Evolutionary conservation across 495 filamentous ascomycete genomes (phyloP), one percentile per base, ranked within the genome.

Genomic region (Jackrogersella minutella): DNA sequence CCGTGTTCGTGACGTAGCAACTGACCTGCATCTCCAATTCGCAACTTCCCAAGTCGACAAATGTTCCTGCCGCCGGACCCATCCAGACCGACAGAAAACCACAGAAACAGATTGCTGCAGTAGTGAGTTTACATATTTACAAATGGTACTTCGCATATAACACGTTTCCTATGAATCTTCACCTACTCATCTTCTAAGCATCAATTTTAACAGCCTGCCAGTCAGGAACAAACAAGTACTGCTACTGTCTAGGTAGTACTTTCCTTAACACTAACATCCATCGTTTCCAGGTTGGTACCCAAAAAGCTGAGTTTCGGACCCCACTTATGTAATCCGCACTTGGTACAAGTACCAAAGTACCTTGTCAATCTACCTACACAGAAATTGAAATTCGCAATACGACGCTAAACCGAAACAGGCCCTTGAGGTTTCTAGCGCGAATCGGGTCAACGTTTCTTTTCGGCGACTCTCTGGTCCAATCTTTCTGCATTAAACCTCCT

Each of bases 401-500:
- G 43, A 26, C 47, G n/a, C 51, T 69, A 69, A 51, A 30, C 66
- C 55, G 17, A 41, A 62, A 41, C 26, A 55, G 52, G 52, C 37
- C 49, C 43, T 13, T 54, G 43, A 51, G 43, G 60, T 17, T 57
- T 31, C 60, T 64, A 69, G 66, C 55, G 50, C 60, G 60, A 64
- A 52, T 69, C 59, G 65, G 60, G 66, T 63, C 59, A 56, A 69
- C 60, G 55, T 69, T 69, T 69, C 66, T 57, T 64, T 64, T 69
- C 50, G 60, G 55, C 66, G 61, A 40, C 53, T 44, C 52, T 62
- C 58, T 60, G 54, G 56, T 60, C 66, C 60, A 68, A 63, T 68
- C 59, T 68, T 63, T 68, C 49, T 66, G 64, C 69, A 66, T 71
- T 68, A 63, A 66, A 70, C 66, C 70, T 64, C 58, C 66, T 70